Evolutionary conservation across 495 filamentous ascomycete species (phyloP).

Genomic region (Staphylotrichum tortipilum): DNA sequence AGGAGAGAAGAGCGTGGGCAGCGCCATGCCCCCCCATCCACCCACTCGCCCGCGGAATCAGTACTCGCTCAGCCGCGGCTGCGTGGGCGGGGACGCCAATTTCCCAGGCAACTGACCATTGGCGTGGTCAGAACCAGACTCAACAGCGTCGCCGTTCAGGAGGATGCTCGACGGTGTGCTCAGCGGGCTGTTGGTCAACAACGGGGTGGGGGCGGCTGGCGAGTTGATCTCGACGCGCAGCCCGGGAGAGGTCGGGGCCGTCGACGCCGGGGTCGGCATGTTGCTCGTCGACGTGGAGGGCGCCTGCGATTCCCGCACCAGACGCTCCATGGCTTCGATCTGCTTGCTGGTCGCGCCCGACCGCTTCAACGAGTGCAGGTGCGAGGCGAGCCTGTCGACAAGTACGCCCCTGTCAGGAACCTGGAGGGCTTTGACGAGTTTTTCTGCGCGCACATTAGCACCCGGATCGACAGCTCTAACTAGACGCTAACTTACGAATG

Average conservation of each 20-base stretch:
- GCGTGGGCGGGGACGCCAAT: no score
- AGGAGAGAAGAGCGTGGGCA: no score
- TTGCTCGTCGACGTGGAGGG: conserved; percentile 12
- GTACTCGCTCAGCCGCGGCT: no score
- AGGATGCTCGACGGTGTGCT: conserved; percentile 56
- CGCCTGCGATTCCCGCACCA: conserved; percentile 24
- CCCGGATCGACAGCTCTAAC: no score
- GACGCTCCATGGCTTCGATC: conserved; percentile 58
- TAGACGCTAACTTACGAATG: conserved; percentile 64
- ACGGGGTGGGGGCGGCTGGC: conserved; percentile 47
- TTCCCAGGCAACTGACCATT: conserved; percentile 2
- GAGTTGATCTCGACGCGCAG: conserved; percentile 44
- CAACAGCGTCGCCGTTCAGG: conserved; percentile 46
- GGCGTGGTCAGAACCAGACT: conserved; percentile 20
- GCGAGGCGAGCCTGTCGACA: conserved; percentile 62
- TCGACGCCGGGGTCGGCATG: conserved; percentile 14
- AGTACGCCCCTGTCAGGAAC: conserved; percentile 57
- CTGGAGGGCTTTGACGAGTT: conserved; percentile 50
- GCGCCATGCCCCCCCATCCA: no score
- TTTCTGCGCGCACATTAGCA: conserved; percentile 30
- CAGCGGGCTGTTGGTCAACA: conserved; percentile 56
- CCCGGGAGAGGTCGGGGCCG: conserved; percentile 23
- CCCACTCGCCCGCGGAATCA: no score
- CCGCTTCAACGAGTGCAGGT: conserved; percentile 64
- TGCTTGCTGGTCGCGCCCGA: conserved; percentile 65